These are phyloP conservation scores for Pseudocercospora vitis DNA, from an alignment of 2,329 filamentous ascomycete genomes.

Conservation along the genomic window DNA sequence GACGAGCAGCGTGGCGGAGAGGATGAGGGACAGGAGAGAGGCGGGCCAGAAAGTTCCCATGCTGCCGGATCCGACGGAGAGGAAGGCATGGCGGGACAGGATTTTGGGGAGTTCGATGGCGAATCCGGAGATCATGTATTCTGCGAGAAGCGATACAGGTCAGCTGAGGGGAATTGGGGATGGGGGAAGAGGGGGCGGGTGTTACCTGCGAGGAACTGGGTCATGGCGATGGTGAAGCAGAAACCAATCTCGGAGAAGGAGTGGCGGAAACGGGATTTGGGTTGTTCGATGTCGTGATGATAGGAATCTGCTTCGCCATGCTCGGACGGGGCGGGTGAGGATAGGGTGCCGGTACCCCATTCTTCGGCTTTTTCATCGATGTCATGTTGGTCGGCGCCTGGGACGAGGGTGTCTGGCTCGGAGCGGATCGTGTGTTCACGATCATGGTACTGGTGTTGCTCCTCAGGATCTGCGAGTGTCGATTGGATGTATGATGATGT, in stretches of 20 bases:
- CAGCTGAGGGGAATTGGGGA: background rate
- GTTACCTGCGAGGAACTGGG: conserved; percentile 36
- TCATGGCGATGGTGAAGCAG: conserved; percentile 40
- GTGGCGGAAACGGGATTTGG: conserved; percentile 32
- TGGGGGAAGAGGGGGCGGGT: background rate
- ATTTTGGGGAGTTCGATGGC: conserved; percentile 38
- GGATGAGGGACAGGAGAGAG: conserved; percentile 37
- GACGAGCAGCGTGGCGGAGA: conserved; percentile 37
- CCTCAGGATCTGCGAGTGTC: conserved; percentile 12
- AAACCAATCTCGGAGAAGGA: conserved; percentile 37
- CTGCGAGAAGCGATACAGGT: conserved; percentile 10
- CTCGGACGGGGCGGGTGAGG: conserved; percentile 5
- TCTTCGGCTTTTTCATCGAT: conserved; percentile 14
- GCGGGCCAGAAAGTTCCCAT: conserved; percentile 41
- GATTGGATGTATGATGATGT: conserved; percentile 25
- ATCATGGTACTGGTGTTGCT: conserved; percentile 3
- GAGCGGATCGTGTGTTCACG: conserved; percentile 19
- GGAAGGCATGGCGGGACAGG: conserved; percentile 17
- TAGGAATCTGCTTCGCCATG: background rate
- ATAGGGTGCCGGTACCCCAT: background rate
- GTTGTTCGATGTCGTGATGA: conserved; percentile 5
- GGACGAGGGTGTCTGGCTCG: conserved; percentile 15
- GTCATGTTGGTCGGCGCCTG: background rate
- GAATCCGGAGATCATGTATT: conserved; percentile 42
- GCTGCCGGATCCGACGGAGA: conserved; percentile 9